Base-by-base conservation (phyloP, 2,329 filamentous ascomycete species). In the Ustulina deusta region DNA sequence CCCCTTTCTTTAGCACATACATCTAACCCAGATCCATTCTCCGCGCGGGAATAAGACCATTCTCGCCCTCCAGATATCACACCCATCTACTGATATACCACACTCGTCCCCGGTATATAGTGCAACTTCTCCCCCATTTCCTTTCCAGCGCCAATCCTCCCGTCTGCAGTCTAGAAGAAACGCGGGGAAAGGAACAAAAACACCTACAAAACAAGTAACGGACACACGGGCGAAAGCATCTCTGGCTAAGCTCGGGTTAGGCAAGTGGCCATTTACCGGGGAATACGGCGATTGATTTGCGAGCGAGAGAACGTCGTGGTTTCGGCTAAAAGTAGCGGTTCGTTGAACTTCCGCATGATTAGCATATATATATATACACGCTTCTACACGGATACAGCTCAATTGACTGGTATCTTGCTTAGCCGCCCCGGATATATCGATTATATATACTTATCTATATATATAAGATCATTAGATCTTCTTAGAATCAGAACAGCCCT, bases 311-410 rank as follows among this genome's bases (percentile, higher is more conserved):
- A 40, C 27, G 42, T 42, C 27, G 13, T 20, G 42, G 36, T 46
- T 11, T 63, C 48, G 64, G 64, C 64, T 66, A 66, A 66, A n/a
- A 66, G 46, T 62, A 56, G 48, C 29, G n/a, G 51, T 61, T 60
- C 32, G 63, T 56, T 54, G 29, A 36, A 51, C 54, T 17, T 56
- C 55, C 49, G 57, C 57, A 57, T 40, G 51, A 61, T 42, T 51
- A 42, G 6, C 17, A 42, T 40, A 40, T 38, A 25, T 54, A n/a
- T 27, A 58, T 29, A 34, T 7, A 48, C 42, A 42, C 11, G 36
- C 27, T 13, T 22, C 9, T 57, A 46, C 44, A 49, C 49, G 58
- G n/a, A 40, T 38, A 49, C 46, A 29, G 13, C 13, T 29, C 20
- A 25, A 61, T 49, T 42, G 49, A 34, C 6, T 22, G 48, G 54